A percentile compares a stretch with the other conserved stretches of the same genome.
These are phyloP conservation scores for Pseudozyma flocculosa DNA, from an alignment of 1,284 basidiomycete genomes.

Conservation along the genomic window DNA sequence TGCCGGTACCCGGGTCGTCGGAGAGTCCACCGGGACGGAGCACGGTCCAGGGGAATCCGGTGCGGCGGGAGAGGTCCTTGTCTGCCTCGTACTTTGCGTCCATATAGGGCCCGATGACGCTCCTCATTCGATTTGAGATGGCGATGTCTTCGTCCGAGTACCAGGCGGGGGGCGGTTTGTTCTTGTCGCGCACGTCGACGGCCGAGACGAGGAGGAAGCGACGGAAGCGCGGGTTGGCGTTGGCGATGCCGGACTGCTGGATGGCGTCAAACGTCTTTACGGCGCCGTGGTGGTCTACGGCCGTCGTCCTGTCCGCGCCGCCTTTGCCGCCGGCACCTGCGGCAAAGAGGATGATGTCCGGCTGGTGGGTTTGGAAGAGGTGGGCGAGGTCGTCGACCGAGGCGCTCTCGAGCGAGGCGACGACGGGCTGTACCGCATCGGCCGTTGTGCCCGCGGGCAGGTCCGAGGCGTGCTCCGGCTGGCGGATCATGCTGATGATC, in stretches of 20 bases:
- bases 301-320: conserved; percentile 66
- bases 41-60: conserved; percentile 70
- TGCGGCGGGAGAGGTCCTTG: conserved; percentile 66
- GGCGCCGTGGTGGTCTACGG: conserved; percentile 72
- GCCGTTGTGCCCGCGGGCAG: conserved; percentile 17
- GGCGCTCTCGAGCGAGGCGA: conserved; percentile 68
- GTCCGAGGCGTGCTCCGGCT: conserved; percentile 35
- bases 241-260: conserved; percentile 62
- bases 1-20: conserved; percentile 59
- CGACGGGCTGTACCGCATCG: conserved; percentile 62
- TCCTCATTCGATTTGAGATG: conserved; percentile 53
- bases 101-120: conserved; percentile 37
- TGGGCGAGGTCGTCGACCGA: conserved; percentile 63
- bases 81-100: conserved; percentile 65
- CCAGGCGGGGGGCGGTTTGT: conserved; percentile 56
- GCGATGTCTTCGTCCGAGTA: conserved; percentile 29
- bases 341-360: conserved; percentile 66
- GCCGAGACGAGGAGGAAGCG: conserved; percentile 68
- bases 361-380: conserved; percentile 63
- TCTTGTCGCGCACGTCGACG: conserved; percentile 66
- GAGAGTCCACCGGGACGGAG: conserved; percentile 68
- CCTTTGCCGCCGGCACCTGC: conserved; percentile 73
- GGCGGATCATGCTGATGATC: conserved; percentile 39
- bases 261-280: conserved; percentile 73
- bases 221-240: conserved; percentile 61